These are phyloP conservation scores for Acanthamoeba castellanii DNA, from an alignment of 208 protist species.

Conservation along the genomic window DNA sequence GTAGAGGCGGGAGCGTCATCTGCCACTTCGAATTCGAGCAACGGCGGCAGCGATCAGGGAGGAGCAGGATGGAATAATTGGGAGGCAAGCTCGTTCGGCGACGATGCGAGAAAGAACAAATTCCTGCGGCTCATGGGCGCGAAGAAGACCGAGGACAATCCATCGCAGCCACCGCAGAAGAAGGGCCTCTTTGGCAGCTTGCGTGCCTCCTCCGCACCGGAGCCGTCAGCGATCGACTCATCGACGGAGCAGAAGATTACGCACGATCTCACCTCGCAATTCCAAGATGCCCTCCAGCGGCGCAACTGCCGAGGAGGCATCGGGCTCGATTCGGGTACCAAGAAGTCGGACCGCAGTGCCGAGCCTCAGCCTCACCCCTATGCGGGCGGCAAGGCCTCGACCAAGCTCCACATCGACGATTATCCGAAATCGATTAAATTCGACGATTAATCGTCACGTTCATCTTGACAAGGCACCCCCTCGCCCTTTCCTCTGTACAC, in stretches of 20 bases:
- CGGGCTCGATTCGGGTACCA: neutral
- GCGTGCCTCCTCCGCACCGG: neutral
- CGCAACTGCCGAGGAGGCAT: neutral
- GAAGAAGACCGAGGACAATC: neutral
- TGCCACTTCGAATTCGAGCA: neutral
- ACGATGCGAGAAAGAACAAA: conserved; percentile 11
- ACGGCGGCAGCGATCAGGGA: neutral
- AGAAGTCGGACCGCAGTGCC: neutral
- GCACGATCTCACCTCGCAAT: neutral
- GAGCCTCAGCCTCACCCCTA: conserved; percentile 16
- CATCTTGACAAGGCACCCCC: too few species aligned
- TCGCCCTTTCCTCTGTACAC: too few species aligned
- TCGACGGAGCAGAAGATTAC: neutral
- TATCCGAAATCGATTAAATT: conserved; percentile 26
- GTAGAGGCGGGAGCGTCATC: too few species aligned
- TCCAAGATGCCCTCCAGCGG: neutral
- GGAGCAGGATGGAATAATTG: conserved; percentile 28
- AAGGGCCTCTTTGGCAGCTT: conserved; percentile 57
- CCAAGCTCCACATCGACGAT: conserved; percentile 10
- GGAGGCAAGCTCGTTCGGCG: neutral
- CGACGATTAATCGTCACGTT: neutral
- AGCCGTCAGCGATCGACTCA: neutral
- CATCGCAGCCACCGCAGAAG: neutral
- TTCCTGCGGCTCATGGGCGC: conserved; percentile 35
- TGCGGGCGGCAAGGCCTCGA: neutral